These are phyloP conservation scores for Scheffersomyces cryptocercus DNA, from an alignment of 1,139 yeast genomes.

Conservation along the genomic window DNA sequence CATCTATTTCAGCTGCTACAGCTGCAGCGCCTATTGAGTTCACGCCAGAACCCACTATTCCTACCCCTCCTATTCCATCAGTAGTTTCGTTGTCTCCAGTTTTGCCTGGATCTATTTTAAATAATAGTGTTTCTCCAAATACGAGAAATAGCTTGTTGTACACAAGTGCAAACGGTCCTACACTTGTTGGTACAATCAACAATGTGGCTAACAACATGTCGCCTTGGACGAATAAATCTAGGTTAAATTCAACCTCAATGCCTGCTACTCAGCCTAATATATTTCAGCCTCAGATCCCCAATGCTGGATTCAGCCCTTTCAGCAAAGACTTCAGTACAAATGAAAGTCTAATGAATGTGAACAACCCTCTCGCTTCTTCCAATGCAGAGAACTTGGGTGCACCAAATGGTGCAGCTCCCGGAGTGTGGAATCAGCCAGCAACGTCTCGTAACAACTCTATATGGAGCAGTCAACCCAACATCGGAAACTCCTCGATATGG, in stretches of 20 bases:
- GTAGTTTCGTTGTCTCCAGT: constrained; percentile 2
- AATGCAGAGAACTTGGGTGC: background rate
- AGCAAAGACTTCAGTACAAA: constrained; percentile 5
- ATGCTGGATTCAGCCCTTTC: constrained; percentile 14
- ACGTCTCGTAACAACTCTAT: constrained; percentile 31
- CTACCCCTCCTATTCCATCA: constrained; percentile 2
- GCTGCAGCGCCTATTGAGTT: constrained; percentile 14
- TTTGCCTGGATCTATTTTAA: background rate
- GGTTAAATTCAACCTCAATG: constrained; percentile 10
- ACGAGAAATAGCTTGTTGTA: constrained; percentile 4
- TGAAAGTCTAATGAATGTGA: background rate
- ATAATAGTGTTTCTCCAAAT: background rate
- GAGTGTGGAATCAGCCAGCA: constrained; percentile 22
- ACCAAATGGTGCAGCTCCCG: background rate
- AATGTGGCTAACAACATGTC: constrained; percentile 7
- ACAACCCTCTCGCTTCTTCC: background rate
- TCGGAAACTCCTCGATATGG: constrained; percentile 8
- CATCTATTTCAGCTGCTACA: constrained; percentile 22
- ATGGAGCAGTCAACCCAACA: constrained; percentile 25
- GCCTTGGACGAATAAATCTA: constrained; percentile 17
- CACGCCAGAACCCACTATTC: constrained; percentile 2
- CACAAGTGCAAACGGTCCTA: constrained; percentile 1
- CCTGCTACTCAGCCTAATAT: constrained; percentile 3
- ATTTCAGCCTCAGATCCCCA: constrained; percentile 8
- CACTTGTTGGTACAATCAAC: background rate